Percentiles rank a stretch among this genome's conserved stretches.
These are phyloP conservation scores for Wilcoxina mikolae DNA, from an alignment of 495 filamentous ascomycete species.

Conservation along the genomic window DNA sequence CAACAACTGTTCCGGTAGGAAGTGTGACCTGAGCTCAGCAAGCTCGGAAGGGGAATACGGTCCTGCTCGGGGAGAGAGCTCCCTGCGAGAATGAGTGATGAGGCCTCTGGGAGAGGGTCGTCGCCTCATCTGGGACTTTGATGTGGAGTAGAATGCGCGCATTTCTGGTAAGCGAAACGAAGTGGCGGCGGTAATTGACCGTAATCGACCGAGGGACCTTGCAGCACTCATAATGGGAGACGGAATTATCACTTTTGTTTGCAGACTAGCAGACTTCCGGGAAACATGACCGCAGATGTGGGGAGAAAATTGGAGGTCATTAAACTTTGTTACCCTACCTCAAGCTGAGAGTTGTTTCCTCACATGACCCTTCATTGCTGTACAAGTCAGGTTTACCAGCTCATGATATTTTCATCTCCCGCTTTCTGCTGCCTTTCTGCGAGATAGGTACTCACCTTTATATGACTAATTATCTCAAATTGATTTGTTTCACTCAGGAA, in stretches of 20 bases:
- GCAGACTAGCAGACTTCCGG: neutral
- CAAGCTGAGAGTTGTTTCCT: too few species aligned
- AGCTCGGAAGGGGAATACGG: conserved; percentile 57
- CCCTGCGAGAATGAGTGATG: neutral
- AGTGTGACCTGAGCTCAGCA: conserved; percentile 44
- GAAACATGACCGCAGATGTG: too few species aligned
- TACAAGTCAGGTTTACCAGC: too few species aligned
- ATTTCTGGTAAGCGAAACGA: conserved; percentile 29
- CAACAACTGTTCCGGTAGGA: conserved; percentile 66
- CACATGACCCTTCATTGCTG: too few species aligned
- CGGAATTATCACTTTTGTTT: neutral
- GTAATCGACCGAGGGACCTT: conserved; percentile 44
- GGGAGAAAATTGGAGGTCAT: too few species aligned
- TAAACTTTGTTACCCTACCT: too few species aligned
- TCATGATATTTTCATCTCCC: too few species aligned
- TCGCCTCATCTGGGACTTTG: conserved; percentile 6
- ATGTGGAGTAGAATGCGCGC: conserved; percentile 22
- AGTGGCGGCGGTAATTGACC: conserved; percentile 29
- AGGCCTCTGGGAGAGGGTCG: conserved; percentile 13
- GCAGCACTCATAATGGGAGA: conserved; percentile 39
- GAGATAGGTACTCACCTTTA: too few species aligned
- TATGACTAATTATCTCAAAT: too few species aligned
- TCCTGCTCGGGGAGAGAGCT: conserved; percentile 21
- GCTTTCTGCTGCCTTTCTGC: too few species aligned
- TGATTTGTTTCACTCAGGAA: too few species aligned